These are phyloP conservation scores for Aspergillus viridinutans DNA, from an alignment of 2,329 filamentous ascomycete genomes.

Conservation along the genomic window DNA sequence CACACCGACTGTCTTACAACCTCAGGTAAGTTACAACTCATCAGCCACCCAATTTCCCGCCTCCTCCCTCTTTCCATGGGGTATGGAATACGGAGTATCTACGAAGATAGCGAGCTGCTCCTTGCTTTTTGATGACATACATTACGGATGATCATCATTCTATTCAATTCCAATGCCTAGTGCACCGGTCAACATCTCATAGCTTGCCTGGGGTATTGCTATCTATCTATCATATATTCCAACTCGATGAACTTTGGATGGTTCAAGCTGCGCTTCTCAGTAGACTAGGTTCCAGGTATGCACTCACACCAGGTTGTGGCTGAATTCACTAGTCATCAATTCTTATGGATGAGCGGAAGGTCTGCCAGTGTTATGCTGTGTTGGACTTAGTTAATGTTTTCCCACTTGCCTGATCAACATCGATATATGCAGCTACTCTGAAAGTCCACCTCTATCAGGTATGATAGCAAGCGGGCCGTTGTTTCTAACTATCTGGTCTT, in stretches of 20 bases:
- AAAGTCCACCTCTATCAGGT: neutral
- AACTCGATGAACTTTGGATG: neutral
- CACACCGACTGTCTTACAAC: neutral
- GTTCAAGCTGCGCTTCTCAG: neutral
- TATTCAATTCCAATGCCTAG: neutral
- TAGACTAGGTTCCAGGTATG: neutral
- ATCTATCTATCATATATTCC: neutral
- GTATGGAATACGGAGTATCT: neutral
- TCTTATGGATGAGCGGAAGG: no score
- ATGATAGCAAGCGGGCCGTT: neutral
- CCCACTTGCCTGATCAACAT: no score
- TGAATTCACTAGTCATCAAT: no score
- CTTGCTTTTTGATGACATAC: neutral
- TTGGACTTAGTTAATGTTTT: no score
- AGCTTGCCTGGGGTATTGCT: neutral
- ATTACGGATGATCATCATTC: no score
- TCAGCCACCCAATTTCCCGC: neutral
- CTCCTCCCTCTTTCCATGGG: neutral
- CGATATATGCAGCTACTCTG: no score
- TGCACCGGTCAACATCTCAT: neutral
- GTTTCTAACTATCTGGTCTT: neutral
- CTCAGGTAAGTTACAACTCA: neutral
- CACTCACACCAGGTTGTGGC: no score
- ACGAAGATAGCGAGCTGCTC: neutral
- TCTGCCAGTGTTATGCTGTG: no score